Base-by-base conservation (phyloP, 2,329 filamentous ascomycete species). In the Epichloe elymi region DNA sequence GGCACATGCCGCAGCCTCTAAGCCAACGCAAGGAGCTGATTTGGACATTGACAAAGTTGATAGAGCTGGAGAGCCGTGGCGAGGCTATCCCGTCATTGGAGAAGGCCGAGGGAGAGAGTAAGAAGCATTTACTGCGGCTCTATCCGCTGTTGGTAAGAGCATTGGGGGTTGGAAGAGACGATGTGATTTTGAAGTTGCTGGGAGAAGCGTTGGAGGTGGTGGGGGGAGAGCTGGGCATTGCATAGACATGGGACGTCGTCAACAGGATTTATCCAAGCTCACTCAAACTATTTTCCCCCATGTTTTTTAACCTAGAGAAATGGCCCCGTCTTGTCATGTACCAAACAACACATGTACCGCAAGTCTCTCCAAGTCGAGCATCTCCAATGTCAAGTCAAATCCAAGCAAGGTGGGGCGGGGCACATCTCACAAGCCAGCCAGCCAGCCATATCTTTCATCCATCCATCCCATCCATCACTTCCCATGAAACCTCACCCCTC, bases 1-100 rank as follows among this genome's bases (percentile, higher is more conserved):
- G 93, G 0, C 78, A 83, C 47, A 93, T 94, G 82, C 93, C 93
- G 4, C 87, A 93, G 63, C 91, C 91, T 0, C 73, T 88, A 5
- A 83, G 81, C 8, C 87, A 95, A 61, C 78, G 87, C 42, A 83
- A 79, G 55, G 93, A 95, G 63, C 70, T 98, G 11, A 63, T 86
- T 4, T 85, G 86, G 60, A 74, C 90, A 23, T 71, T 97, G 17
- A 68, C 71, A 46, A 72, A 79, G 44, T 71, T 95, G 36, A 78
- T 86, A 1, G 72, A 74, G 17, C 70, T 97, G 53, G 72, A 75
- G 50, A 86, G 84, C 50, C 84, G 89, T 57, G 78, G 81, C 0
- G 75, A 77, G 4, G 84, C 86, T 0, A 85, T 93, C 26, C 80
- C 84, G 1, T 69, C 71, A 26, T 64, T 70, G 10, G 71, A 72